phyloP scores from a whole-genome alignment of 768 basidiomycete genomes.

The Cubamyces sp. region DNA sequence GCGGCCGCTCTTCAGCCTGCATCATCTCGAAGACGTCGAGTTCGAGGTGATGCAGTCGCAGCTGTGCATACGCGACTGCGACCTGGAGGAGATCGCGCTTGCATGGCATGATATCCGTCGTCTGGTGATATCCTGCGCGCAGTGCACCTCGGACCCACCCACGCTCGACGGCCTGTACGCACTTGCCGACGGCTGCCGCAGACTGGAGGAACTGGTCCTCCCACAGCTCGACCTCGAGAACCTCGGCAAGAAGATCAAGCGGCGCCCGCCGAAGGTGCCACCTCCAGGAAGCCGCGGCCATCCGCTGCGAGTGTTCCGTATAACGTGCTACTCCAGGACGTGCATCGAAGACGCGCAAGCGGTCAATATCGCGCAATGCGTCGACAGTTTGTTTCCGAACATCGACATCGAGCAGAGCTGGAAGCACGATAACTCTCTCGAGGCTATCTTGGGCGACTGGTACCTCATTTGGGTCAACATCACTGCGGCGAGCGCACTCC shows the following conservation, averaged over 20 bases:
- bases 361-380: not conserved
- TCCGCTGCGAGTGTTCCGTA: constrained; percentile 4
- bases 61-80: constrained; percentile 1
- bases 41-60: constrained; percentile 4
- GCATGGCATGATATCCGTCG: constrained; percentile 4
- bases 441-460: constrained; percentile 11
- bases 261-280: constrained; percentile 1
- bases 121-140: constrained; percentile 7
- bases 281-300: not conserved
- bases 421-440: not conserved
- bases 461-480: constrained; percentile 14
- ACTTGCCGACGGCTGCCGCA: constrained; percentile 1
- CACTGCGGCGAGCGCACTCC: not conserved
- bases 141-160: not conserved
- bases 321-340: not conserved
- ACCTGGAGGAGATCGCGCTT: not conserved
- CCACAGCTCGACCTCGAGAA: constrained; percentile 9
- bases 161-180: constrained; percentile 1
- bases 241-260: not conserved
- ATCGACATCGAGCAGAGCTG: constrained; percentile 1
- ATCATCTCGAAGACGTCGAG: constrained; percentile 14
- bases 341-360: not conserved
- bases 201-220: constrained; percentile 6
- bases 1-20: constrained; percentile 5
- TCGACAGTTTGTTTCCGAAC: constrained; percentile 15